Evolutionary conservation across 352 stramenopile genomes (phyloP).

Genomic region (Phytophthora pluvialis): DNA sequence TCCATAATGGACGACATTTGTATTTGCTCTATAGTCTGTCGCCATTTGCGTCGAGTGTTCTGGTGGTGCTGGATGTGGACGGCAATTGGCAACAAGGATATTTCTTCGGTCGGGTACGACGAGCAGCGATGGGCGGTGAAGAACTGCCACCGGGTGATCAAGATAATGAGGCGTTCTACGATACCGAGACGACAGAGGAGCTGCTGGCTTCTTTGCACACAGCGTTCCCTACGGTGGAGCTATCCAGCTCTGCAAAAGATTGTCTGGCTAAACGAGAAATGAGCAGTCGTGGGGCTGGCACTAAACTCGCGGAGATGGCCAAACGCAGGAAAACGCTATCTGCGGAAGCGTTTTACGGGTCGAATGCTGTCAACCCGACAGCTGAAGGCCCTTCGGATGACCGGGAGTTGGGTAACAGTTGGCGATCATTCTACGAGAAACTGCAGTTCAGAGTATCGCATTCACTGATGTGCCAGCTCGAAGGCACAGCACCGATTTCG

Average conservation of each 20-base stretch:
- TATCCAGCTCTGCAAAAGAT: constrained; percentile 48
- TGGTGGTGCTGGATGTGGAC: constrained; percentile 56
- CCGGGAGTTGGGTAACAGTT: constrained; percentile 17
- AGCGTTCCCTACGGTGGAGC: constrained; percentile 50
- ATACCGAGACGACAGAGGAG: constrained; percentile 39
- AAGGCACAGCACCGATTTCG: constrained; percentile 70
- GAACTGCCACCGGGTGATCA: background rate
- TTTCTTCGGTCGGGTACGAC: constrained; percentile 48
- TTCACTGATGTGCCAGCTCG: constrained; percentile 79
- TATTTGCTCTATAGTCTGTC: constrained; percentile 43
- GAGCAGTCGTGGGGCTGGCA: constrained; percentile 3
- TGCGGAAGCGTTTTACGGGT: constrained; percentile 46
- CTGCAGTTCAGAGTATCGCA: constrained; percentile 82
- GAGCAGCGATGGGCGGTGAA: background rate
- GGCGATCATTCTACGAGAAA: constrained; percentile 68
- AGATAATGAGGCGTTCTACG: constrained; percentile 23
- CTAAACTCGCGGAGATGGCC: constrained; percentile 18
- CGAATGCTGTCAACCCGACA: background rate
- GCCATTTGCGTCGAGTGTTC: constrained; percentile 55
- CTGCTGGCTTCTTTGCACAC: constrained; percentile 52
- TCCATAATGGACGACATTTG: constrained; percentile 5
- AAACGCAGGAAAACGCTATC: constrained; percentile 44
- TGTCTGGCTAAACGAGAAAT: constrained; percentile 36
- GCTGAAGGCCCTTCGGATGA: background rate
- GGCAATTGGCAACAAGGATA: constrained; percentile 55